A percentile compares a stretch with the other conserved stretches of the same genome.
Conservation (phyloP, 371 early-diverging fungal genomes). For the Fennellomyces sp. region DNA sequence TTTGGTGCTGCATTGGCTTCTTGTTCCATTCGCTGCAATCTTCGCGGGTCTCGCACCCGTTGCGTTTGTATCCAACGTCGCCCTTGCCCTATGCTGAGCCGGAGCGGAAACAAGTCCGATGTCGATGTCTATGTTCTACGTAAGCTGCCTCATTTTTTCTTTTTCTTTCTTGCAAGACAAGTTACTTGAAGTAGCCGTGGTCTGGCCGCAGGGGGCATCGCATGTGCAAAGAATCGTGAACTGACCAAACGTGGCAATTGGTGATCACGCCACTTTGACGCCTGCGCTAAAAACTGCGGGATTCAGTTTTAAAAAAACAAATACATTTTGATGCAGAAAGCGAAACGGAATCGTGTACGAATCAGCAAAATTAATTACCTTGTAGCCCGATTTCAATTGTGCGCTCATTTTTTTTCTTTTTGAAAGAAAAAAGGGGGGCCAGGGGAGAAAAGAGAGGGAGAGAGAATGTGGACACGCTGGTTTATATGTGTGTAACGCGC, state of each 20-base stretch:
- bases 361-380: neutral
- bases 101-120: neutral
- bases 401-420: no score
- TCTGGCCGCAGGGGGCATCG: neutral
- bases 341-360: neutral
- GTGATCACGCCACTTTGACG: constrained; percentile 10
- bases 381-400: constrained; percentile 2
- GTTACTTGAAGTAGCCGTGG: neutral
- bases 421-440: neutral
- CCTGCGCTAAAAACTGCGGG: neutral
- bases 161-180: neutral
- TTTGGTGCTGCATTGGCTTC: constrained; percentile 61
- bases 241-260: neutral
- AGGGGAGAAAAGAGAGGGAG: neutral
- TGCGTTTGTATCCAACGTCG: neutral
- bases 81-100: neutral
- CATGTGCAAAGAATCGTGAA: neutral
- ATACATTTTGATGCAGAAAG: neutral
- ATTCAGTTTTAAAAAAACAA: neutral
- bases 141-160: neutral
- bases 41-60: constrained; percentile 34
- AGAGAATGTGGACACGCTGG: neutral
- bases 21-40: constrained; percentile 59
- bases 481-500: no score
- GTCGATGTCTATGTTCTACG: neutral